Evolutionary conservation across 495 filamentous ascomycete genomes (phyloP), one percentile per base, ranked within the genome.

Genomic region (Aspergillus hancockii): DNA sequence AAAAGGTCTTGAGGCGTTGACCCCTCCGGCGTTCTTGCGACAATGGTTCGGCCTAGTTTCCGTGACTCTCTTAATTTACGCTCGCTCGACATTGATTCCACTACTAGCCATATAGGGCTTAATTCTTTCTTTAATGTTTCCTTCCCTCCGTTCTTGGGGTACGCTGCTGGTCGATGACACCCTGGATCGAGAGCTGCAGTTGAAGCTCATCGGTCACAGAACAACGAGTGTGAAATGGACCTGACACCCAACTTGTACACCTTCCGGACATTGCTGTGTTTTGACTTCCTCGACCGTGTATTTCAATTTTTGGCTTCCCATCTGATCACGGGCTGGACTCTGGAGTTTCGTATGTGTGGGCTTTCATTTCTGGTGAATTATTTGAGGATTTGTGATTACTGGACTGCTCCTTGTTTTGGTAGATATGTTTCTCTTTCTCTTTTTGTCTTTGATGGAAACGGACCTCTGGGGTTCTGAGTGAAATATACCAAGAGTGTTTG

Each of bases 401-500:
- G 31, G n/a, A 49, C 19, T 32, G 38, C 49, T 58, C 58, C 30
- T 61, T 38, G 12, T 45, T 52, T 52, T 59, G 36, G 46, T 61
- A 52, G 38, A 55, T 47, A 22, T 46, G 32, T 54, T 31, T 62
- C 23, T 57, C 58, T 30, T 8, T 41, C 1, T 41, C 16, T 41
- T 41, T 41, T 41, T n/a, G n/a, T 41, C 16, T n/a, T 36, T 10
- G 2, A 10, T 36, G 8, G 2, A 36, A 14, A 8, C 2, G 13
- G 32, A 36, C 32, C 32, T 14, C 2, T 10, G 13, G 1, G 13
- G 38, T 16, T 41, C 13, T 41, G 16, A n/a, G 38, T 41, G 59
- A 53, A 50, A 53, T 49, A 57, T 62, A 62, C 54, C 52, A 46
- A n/a, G 47, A 47, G 59, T 61, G 53, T 52, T 57, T 54, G 59